Base-by-base conservation (phyloP, 2,329 filamentous ascomycete genomes). In the Boeremia exigua region DNA sequence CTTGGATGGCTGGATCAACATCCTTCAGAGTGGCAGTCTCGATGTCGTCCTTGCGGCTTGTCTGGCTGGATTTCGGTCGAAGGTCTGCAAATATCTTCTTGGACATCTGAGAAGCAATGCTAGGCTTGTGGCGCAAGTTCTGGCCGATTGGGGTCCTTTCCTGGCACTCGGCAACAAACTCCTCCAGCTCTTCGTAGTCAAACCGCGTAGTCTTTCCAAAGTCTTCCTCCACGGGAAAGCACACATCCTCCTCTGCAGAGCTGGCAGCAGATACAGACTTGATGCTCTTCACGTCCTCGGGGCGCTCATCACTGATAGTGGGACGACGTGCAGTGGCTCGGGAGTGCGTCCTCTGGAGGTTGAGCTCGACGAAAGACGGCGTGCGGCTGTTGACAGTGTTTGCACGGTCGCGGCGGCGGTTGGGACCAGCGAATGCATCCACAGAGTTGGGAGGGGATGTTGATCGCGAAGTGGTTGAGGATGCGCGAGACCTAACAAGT, bases 381-480 rank as follows among this genome's bases (percentile, higher is more conserved):
- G 70, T 58, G 29, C 81, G 65, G 72, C 86, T 88, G 56, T 87
- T 91, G 59, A 85, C 73, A 3, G 87, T 89, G 45, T 85, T 84
- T 43, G 86, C 83, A 38, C 93, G 89, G 71, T 94, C 91, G 56
- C 93, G 88, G 56, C 92, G 90, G 56, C 92, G 90, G 46, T 92
- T 89, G 51, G 91, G 91, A 69, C 95, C 91, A 15, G 95, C 95
- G 76, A 99, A 99, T 4, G 95, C 95, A 75, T 98, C 96, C 47
- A 99, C 92, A 0, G 95, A 99, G 75, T 97, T 99, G 7, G 95
- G 95, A 10, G 94, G 94, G 6, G 95, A 98, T 2, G 86, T 80
- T 1, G 91, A 92, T 51, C 91, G 84, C 43, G 84, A 86, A 19
- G 83, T 83, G 3, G 75, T 72, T 4, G 82, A 84, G 15, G 80